These are phyloP conservation scores for Pugionium cornutum DNA, from an alignment of 345 rosid species.

Conservation along the genomic window DNA sequence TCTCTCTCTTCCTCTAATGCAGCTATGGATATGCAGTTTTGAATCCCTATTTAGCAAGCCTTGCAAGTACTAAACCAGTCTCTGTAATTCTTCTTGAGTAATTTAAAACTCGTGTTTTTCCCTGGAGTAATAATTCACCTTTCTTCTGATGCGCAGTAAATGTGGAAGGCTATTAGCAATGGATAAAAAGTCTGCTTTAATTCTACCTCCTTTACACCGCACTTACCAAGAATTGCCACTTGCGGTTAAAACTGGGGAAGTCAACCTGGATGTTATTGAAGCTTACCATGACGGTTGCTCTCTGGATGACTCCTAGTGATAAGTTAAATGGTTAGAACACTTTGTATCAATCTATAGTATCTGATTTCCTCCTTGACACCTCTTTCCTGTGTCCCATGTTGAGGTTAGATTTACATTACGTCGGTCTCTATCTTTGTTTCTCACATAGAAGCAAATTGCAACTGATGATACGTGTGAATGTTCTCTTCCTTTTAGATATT, in stretches of 20 bases:
- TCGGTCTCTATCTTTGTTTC: not conserved
- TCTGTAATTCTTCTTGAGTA: conserved; percentile 11
- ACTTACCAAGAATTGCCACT: conserved; percentile 43
- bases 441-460: conserved; percentile 1
- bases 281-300: conserved; percentile 64
- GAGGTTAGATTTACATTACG: conserved; percentile 9
- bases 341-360: conserved; percentile 2
- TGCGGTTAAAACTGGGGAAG: conserved; percentile 39
- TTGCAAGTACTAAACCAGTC: conserved; percentile 56
- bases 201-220: conserved; percentile 62
- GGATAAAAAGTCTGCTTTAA: conserved; percentile 61
- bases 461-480: conserved; percentile 5
- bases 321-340: not conserved
- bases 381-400: conserved; percentile 9
- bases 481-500: conserved; percentile 1
- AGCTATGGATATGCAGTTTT: conserved; percentile 89
- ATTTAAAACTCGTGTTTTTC: not conserved
- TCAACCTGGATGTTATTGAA: conserved; percentile 32
- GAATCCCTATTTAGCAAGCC: conserved; percentile 66
- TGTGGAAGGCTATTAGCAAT: conserved; percentile 70
- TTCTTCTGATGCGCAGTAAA: conserved; percentile 50
- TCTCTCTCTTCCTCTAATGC: conserved; percentile 29
- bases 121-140: conserved; percentile 9
- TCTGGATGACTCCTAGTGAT: conserved; percentile 41
- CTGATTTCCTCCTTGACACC: not conserved